Percentiles rank a stretch among this genome's conserved stretches.
phyloP scores from a whole-genome alignment of 768 basidiomycete genomes.

The Agrocybe chaxingu region DNA sequence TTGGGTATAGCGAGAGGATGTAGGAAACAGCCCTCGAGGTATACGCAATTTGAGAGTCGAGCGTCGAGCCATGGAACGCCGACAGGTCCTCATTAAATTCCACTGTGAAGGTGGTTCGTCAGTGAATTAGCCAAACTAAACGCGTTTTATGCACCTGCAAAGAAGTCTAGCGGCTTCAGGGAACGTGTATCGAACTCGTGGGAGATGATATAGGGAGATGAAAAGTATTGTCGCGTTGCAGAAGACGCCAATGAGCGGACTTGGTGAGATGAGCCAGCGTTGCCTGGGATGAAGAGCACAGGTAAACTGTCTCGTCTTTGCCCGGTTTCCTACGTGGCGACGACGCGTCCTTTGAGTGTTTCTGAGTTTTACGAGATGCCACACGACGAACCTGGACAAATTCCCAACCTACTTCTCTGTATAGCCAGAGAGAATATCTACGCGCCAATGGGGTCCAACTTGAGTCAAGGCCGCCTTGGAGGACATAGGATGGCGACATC shows the following conservation, averaged over 20 bases:
- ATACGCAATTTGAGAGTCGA: slow-evolving; percentile 79
- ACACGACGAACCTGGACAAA: slow-evolving; percentile 42
- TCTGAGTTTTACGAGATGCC: too few relatives aligned
- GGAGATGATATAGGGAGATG: slow-evolving; percentile 53
- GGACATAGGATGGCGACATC: slow-evolving; percentile 90
- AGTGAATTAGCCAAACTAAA: neutral
- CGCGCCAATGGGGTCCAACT: slow-evolving; percentile 69
- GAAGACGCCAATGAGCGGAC: slow-evolving; percentile 94
- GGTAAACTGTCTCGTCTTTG: slow-evolving; percentile 53
- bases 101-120: slow-evolving; percentile 40
- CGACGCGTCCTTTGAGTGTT: neutral
- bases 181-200: slow-evolving; percentile 46
- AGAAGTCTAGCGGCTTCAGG: slow-evolving; percentile 75
- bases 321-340: slow-evolving; percentile 9
- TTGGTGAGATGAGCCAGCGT: slow-evolving; percentile 93
- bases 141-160: slow-evolving; percentile 54
- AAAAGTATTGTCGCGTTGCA: slow-evolving; percentile 76
- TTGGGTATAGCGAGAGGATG: slow-evolving; percentile 75
- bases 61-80: slow-evolving; percentile 88
- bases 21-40: slow-evolving; percentile 67
- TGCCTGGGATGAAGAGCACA: slow-evolving; percentile 96
- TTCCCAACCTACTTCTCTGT: slow-evolving; percentile 89
- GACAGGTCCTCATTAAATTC: slow-evolving; percentile 98
- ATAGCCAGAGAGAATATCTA: slow-evolving; percentile 86
- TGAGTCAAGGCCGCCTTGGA: slow-evolving; percentile 62